Base-by-base conservation (phyloP, 257 asterid species). In the Solanum habrochaites region DNA sequence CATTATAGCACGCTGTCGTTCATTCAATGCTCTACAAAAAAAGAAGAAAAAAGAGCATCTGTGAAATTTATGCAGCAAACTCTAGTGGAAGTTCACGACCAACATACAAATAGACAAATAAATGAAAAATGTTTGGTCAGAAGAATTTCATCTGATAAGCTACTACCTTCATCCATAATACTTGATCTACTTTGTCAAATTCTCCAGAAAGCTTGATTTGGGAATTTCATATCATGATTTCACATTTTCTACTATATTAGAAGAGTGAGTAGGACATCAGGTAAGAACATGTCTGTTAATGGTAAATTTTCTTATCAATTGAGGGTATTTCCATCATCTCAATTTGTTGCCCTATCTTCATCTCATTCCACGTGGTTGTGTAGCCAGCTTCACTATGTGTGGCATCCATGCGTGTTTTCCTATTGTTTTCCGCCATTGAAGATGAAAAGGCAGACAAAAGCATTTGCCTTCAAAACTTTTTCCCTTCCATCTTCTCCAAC, bases 1-100 rank as follows among this genome's bases (percentile, higher is more conserved):
- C 64, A 96, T 90, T 91, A 96, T 90, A 87, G 92, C 94, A 60
- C 94, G 98, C 87, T 95, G 99, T 18, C 90, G 91, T 85, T 93
- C 97, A 85, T 85, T 93, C 85, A 96, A 90, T 16, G 85, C 87
- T 81, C 98, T 95, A 94, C 81, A 90, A 85, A 90, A 39, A 70
- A 52, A 70, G 4, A 39, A 64, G 39, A 18, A 10, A 66, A 18
- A 80, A 29, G 66, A 15, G 29, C 67, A 80, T 80, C 66, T 58
- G 52, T 77, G 67, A 47, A 80, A 9, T 27, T 29, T 5, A 11
- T 80, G 69, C 85, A 80, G 43, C 42, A 80, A 47, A 45, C n/a
- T 78, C 12, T 47, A 47, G 67, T 5, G 18, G 42, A 80, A 16
- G 69, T 47, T 45, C 40, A 80, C 3, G 69, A 47, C 18, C 42